Evolutionary conservation across 2,329 filamentous ascomycete genomes (phyloP).

Genomic region (Aspergillus floridensis): DNA sequence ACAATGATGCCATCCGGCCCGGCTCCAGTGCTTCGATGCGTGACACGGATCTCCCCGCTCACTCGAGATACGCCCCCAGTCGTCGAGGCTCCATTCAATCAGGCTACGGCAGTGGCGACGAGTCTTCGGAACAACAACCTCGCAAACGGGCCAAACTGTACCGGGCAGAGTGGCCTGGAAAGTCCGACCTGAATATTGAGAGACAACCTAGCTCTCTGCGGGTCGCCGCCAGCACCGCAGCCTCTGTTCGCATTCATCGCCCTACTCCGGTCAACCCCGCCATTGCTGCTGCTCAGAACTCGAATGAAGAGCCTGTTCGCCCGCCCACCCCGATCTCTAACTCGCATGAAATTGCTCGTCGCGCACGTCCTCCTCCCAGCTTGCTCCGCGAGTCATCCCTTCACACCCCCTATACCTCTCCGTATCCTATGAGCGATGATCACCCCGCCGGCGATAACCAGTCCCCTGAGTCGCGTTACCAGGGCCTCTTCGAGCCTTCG

Average conservation of each 20-base stretch:
- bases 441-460: slow-evolving; percentile 45
- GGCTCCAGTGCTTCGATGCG: slow-evolving; percentile 59
- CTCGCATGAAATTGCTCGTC: slow-evolving; percentile 30
- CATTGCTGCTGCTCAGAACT: slow-evolving; percentile 29
- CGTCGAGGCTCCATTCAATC: slow-evolving; percentile 43
- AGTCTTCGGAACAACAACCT: slow-evolving; percentile 57
- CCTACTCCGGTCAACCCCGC: slow-evolving; percentile 57
- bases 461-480: slow-evolving; percentile 51
- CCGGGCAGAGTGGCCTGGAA: slow-evolving; percentile 69
- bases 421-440: slow-evolving; percentile 41
- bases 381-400: slow-evolving; percentile 63
- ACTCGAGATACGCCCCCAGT: slow-evolving; percentile 19
- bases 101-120: slow-evolving; percentile 72
- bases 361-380: slow-evolving; percentile 44
- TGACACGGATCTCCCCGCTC: slow-evolving; percentile 31
- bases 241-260: slow-evolving; percentile 79
- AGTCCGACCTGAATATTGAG: slow-evolving; percentile 64
- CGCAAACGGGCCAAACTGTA: slow-evolving; percentile 80
- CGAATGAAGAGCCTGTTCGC: slow-evolving; percentile 45
- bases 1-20: slow-evolving; percentile 54
- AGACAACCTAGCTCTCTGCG: slow-evolving; percentile 74
- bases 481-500: slow-evolving; percentile 62
- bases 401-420: slow-evolving; percentile 43
- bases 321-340: slow-evolving; percentile 47
- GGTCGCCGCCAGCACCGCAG: slow-evolving; percentile 86